Conservation (phyloP, 169 alveolate genomes). For the Plasmodium gonderi region DNA sequence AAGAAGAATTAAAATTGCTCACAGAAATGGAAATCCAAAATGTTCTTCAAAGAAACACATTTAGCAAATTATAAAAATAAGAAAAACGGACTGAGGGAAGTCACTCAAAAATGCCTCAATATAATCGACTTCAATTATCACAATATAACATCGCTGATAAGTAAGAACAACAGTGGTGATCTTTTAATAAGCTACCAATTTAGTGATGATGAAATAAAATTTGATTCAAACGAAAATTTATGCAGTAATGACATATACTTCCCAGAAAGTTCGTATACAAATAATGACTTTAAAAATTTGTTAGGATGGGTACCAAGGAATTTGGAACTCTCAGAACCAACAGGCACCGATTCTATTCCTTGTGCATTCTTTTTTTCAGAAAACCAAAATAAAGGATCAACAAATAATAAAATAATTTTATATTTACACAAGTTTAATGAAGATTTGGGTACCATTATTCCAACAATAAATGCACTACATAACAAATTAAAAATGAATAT, state of each 20-base stretch:
- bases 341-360: constrained; percentile 54
- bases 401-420: constrained; percentile 40
- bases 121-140: constrained; percentile 32
- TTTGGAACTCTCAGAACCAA: constrained; percentile 34
- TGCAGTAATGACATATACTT: constrained; percentile 12
- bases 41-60: constrained; percentile 29
- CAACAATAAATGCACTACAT: constrained; percentile 60
- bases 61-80: constrained; percentile 19
- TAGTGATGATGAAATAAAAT: constrained; percentile 72
- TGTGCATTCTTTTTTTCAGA: constrained; percentile 58
- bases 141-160: constrained; percentile 17
- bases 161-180: not conserved
- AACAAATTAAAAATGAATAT: constrained; percentile 54
- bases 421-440: constrained; percentile 68
- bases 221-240: constrained; percentile 33
- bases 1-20: not conserved
- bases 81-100: constrained; percentile 41
- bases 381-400: not conserved
- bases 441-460: constrained; percentile 59
- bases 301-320: constrained; percentile 73
- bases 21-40: constrained; percentile 35
- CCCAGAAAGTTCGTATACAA: constrained; percentile 64
- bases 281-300: constrained; percentile 67
- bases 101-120: constrained; percentile 40
- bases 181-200: constrained; percentile 53